These are phyloP conservation scores for Bretschneidera sinensis DNA, from an alignment of 345 rosid species.

Conservation along the genomic window DNA sequence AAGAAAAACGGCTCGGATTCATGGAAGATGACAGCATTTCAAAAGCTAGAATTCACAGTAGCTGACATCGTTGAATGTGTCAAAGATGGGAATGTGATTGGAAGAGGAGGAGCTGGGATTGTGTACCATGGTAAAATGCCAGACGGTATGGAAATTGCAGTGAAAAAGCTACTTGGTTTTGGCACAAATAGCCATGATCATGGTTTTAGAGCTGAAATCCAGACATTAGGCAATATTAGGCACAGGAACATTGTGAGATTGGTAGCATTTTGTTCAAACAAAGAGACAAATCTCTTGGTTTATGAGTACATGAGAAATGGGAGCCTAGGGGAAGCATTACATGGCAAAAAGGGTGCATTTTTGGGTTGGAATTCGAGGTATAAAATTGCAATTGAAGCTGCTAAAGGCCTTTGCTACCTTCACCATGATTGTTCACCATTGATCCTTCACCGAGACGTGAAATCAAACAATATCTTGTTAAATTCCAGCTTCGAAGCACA, in stretches of 20 bases:
- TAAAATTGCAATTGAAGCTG: conserved; percentile 64
- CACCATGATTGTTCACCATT: conserved; percentile 74
- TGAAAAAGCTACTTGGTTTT: conserved; percentile 51
- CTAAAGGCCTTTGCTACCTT: conserved; percentile 66
- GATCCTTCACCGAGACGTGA: conserved; percentile 68
- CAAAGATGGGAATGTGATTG: conserved; percentile 60
- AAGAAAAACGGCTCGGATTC: conserved; percentile 23
- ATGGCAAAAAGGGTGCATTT: conserved; percentile 51
- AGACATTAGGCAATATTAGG: conserved; percentile 61
- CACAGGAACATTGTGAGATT: conserved; percentile 70
- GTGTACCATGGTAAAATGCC: conserved; percentile 61
- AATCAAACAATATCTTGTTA: conserved; percentile 63
- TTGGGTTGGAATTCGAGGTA: conserved; percentile 57
- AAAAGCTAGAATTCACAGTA: conserved; percentile 50
- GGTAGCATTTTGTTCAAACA: conserved; percentile 62
- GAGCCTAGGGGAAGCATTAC: conserved; percentile 61
- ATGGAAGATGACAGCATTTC: conserved; percentile 70
- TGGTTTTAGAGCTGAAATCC: conserved; percentile 58
- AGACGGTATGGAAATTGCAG: conserved; percentile 55
- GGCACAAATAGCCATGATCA: conserved; percentile 45
- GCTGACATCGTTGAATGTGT: conserved; percentile 53
- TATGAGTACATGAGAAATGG: conserved; percentile 72
- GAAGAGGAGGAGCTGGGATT: conserved; percentile 70
- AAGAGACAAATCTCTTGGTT: conserved; percentile 51
- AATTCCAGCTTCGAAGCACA: conserved; percentile 68